phyloP scores from a whole-genome alignment of 2,329 filamentous ascomycete species.

The Pyricularia pennisetigena region DNA sequence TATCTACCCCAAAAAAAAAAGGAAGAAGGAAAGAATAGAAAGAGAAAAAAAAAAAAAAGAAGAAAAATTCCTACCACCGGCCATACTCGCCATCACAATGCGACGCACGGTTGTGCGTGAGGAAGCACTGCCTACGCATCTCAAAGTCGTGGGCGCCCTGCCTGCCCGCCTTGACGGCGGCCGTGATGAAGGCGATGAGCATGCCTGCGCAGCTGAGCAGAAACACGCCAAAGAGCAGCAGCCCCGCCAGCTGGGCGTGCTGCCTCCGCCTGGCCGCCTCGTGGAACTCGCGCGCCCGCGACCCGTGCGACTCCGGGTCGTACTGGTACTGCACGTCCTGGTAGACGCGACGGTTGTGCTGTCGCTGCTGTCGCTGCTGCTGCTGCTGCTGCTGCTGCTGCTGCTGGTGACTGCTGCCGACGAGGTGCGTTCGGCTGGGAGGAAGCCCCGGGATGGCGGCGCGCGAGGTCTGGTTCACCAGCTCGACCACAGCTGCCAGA shows the following conservation, averaged over 20 bases:
- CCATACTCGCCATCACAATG: not conserved
- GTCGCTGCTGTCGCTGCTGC: not conserved
- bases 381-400: not conserved
- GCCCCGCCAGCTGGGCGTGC: not conserved
- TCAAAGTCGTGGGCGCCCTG: not conserved
- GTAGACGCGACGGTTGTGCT: not conserved
- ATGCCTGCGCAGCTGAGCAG: not conserved
- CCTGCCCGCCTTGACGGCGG: not conserved
- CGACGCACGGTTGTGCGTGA: not conserved
- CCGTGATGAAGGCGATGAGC: not conserved
- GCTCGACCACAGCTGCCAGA: not conserved
- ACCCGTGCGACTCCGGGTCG: constrained; percentile 1
- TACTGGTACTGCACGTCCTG: not conserved
- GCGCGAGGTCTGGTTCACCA: not conserved
- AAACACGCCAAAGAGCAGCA: constrained; percentile 1
- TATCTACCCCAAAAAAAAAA: not conserved
- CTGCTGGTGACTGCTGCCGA: not conserved
- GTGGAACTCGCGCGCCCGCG: constrained; percentile 3
- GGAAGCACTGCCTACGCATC: not conserved
- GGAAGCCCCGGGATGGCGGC: not conserved
- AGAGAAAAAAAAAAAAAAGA: not conserved
- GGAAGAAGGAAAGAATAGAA: not conserved
- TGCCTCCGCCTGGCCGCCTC: constrained; percentile 2
- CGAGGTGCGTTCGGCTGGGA: not conserved
- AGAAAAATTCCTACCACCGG: not conserved